Evolutionary conservation across 1,139 yeast species (phyloP).

Genomic region (Debaryomyces robertsiae): DNA sequence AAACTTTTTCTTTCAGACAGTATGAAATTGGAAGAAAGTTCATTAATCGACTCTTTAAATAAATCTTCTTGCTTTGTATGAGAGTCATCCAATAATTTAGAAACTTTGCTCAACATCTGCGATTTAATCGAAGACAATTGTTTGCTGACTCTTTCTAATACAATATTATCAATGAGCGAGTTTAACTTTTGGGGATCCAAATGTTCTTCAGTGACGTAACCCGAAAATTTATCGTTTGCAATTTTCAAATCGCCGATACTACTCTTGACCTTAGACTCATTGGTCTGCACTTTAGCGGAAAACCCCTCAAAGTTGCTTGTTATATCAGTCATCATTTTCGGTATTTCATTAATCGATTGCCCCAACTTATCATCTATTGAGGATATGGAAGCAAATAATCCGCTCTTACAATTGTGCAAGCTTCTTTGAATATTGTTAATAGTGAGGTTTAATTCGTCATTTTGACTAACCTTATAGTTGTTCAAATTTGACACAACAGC

Average conservation of each 20-base stretch:
- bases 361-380: constrained; percentile 8
- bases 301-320: constrained; percentile 6
- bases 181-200: constrained; percentile 10
- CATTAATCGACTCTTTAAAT: constrained; percentile 12
- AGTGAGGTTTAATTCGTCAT: not conserved
- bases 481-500: constrained; percentile 7
- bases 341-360: constrained; percentile 10
- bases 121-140: constrained; percentile 12
- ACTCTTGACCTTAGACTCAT: constrained; percentile 11
- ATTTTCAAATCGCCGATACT: constrained; percentile 16
- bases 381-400: constrained; percentile 5
- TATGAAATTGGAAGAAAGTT: constrained; percentile 14
- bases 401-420: constrained; percentile 6
- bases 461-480: constrained; percentile 6
- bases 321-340: constrained; percentile 7
- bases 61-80: constrained; percentile 12
- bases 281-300: not conserved
- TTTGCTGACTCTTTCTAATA: constrained; percentile 11
- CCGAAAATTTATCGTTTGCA: constrained; percentile 20
- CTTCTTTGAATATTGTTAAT: constrained; percentile 6
- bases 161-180: constrained; percentile 8
- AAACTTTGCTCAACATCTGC: constrained; percentile 12
- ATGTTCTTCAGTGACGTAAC: constrained; percentile 18
- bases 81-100: constrained; percentile 12
- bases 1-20: constrained; percentile 10